Base-by-base conservation (phyloP, 257 asterid species). In the Gardenia jasminoides region DNA sequence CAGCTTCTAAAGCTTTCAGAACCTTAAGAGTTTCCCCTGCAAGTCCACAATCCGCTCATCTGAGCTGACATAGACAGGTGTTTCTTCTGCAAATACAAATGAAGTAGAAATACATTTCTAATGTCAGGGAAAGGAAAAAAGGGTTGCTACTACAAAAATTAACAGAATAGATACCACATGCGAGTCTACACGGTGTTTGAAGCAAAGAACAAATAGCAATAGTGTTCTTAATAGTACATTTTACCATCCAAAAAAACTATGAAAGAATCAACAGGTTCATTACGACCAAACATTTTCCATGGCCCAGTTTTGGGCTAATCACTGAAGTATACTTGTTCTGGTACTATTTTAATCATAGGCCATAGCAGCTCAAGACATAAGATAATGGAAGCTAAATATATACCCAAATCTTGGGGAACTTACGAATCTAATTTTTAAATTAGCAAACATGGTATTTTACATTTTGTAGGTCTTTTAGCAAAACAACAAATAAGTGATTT, bases 1-100 rank as follows among this genome's bases (percentile, higher is more conserved):
- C 97, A 76, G 91, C 96, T 78, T 89, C 97, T 79, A 92, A 81
- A 22, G 97, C 98, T 81, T 83, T 88, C 43, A 89, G 91, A 70
- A 94, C 97, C 84, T 94, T 92, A 77, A 80, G 73, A 78, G 89
- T 88, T 83, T 94, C 97, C 26, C 97, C 98, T 91, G 97, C 82
- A 94, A 75, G 81, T 94, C 98, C 41, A 92, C 92, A 75, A 92
- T 80, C 85, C 97, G 88, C 89, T 94, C 98, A 56, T 90, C 97
- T 20, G 97, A 82, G 87, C 74, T 84, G 76, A 92, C 97, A 85
- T 89, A 92, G 74, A 76, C n/a, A 64, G 96, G 93, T 80, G 81
- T 62, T 47, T 91, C 97, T 74, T 90, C 98, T 92, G 89, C 72
- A 79, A 65, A 72, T 52, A 82, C 77, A 72, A 72, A 80, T 33